Evolutionary conservation across 768 basidiomycete genomes (phyloP).

Genomic region (Pulveroboletus frians): DNA sequence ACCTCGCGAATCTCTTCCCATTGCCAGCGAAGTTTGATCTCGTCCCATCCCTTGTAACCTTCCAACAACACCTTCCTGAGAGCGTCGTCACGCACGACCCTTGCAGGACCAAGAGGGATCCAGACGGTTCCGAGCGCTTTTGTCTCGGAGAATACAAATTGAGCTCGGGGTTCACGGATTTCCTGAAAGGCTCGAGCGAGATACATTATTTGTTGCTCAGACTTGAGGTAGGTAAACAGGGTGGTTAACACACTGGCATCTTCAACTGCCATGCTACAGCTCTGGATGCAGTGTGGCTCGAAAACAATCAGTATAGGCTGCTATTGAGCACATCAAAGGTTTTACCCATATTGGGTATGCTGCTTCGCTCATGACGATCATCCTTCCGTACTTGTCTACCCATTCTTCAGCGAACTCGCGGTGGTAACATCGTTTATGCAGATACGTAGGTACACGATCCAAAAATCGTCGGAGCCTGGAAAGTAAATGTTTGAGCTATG

Average conservation of each 20-base stretch:
- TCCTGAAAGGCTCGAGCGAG: slow-evolving; percentile 58
- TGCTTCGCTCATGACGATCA: slow-evolving; percentile 56
- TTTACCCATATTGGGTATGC: slow-evolving; percentile 54
- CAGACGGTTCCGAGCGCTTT: slow-evolving; percentile 40
- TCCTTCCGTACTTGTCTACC: slow-evolving; percentile 45
- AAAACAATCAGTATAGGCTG: background rate
- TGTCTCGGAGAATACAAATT: slow-evolving; percentile 39
- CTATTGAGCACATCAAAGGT: background rate
- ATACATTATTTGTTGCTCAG: slow-evolving; percentile 43
- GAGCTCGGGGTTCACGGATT: slow-evolving; percentile 47
- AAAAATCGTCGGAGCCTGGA: slow-evolving; percentile 37
- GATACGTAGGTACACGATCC: slow-evolving; percentile 31
- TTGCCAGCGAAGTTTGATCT: slow-evolving; percentile 41
- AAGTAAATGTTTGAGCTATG: slow-evolving; percentile 7
- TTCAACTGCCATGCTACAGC: slow-evolving; percentile 32
- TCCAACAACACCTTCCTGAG: slow-evolving; percentile 19
- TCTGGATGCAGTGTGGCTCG: slow-evolving; percentile 47
- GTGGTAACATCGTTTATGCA: slow-evolving; percentile 37
- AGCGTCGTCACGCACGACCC: slow-evolving; percentile 41
- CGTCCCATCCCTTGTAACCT: slow-evolving; percentile 42
- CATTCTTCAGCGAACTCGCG: slow-evolving; percentile 42
- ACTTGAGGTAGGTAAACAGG: slow-evolving; percentile 41
- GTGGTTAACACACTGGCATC: slow-evolving; percentile 32
- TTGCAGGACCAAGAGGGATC: slow-evolving; percentile 42
- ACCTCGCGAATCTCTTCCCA: slow-evolving; percentile 55